Conservation (phyloP, 2,329 filamentous ascomycete genomes). For the Aspergillus nomiae region DNA sequence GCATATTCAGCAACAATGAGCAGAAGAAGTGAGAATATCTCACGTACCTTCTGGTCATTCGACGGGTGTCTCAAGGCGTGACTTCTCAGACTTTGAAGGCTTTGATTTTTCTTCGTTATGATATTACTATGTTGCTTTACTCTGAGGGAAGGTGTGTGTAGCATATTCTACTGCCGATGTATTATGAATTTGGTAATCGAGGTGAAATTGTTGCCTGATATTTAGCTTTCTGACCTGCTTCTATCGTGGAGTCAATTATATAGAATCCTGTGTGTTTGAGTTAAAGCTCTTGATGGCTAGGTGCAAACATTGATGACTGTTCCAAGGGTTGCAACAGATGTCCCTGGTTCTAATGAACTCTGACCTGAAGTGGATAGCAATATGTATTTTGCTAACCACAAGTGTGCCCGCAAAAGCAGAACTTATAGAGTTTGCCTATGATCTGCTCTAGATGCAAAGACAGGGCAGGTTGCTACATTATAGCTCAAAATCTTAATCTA, state of each 20-base stretch:
- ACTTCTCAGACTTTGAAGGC: not conserved
- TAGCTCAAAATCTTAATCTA: too few relatives aligned
- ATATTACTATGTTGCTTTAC: not conserved
- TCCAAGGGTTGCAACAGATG: not conserved
- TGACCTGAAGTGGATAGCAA: not conserved
- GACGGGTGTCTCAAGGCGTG: not conserved
- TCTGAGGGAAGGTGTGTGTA: too few relatives aligned
- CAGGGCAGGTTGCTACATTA: too few relatives aligned
- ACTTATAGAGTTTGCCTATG: too few relatives aligned
- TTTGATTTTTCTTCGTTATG: not conserved
- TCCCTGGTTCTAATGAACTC: not conserved
- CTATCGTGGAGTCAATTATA: not conserved
- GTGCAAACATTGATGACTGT: not conserved
- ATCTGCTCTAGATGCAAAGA: too few relatives aligned
- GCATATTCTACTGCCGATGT: not conserved
- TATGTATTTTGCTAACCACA: too few relatives aligned
- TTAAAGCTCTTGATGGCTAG: not conserved
- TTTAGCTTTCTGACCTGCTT: not conserved
- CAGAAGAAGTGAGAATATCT: not conserved
- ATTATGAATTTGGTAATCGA: not conserved
- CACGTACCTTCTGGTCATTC: not conserved
- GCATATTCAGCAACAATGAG: constrained; percentile 9
- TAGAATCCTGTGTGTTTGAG: not conserved
- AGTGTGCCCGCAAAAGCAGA: too few relatives aligned
- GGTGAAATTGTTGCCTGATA: not conserved